phyloP scores from a whole-genome alignment of 2,329 filamentous ascomycete genomes.

The Mollisiaceae sp. region DNA sequence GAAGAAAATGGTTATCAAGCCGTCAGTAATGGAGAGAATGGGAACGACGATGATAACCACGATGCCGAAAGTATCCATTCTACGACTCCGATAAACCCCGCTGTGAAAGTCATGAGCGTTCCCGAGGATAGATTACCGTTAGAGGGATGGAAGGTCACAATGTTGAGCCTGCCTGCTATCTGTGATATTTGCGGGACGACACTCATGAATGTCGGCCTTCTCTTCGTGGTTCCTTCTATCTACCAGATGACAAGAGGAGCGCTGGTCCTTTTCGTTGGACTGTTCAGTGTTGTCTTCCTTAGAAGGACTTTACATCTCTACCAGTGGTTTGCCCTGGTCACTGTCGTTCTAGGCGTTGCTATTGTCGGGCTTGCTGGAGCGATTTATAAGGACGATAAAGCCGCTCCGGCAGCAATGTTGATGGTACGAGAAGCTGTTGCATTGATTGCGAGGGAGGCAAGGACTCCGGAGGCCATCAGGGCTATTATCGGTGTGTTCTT shows the following conservation, averaged over 20 bases:
- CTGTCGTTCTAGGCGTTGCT: constrained; percentile 87
- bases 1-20: constrained; percentile 67
- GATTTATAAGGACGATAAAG: constrained; percentile 68
- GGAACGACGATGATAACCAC: constrained; percentile 45
- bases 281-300: constrained; percentile 93
- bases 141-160: constrained; percentile 69
- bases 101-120: constrained; percentile 57
- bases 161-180: constrained; percentile 85
- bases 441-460: constrained; percentile 47
- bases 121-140: constrained; percentile 65
- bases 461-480: constrained; percentile 62
- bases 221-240: constrained; percentile 94
- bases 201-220: constrained; percentile 92
- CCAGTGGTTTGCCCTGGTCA: constrained; percentile 88
- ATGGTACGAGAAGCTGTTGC: constrained; percentile 49
- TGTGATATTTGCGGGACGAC: constrained; percentile 96
- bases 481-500: constrained; percentile 84
- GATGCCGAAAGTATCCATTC: constrained; percentile 53
- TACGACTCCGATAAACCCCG: constrained; percentile 50
- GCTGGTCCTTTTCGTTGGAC: constrained; percentile 90
- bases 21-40: constrained; percentile 55
- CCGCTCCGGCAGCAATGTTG: constrained; percentile 44
- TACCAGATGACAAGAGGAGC: constrained; percentile 99
- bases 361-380: constrained; percentile 89
- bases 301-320: constrained; percentile 79